Evolutionary conservation across 2,329 filamentous ascomycete species (phyloP), one percentile per base, ranked within the genome.

Genomic region (Colletotrichum sp.): DNA sequence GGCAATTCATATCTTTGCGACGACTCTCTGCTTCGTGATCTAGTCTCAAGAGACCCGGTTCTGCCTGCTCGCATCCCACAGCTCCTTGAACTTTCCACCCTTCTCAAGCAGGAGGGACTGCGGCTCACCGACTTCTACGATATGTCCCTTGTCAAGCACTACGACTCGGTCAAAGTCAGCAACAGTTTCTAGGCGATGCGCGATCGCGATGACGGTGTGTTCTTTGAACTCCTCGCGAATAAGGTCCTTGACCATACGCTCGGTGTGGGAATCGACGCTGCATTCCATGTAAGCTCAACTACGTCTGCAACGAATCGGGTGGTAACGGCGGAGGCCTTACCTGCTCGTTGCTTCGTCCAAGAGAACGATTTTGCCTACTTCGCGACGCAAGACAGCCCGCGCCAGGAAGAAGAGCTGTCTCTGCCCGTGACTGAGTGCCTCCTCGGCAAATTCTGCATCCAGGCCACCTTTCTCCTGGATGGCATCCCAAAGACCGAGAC

Each of bases 171-270:
- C 76, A 36, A 76, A 76, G 75, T 88, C 86, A 32, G 87, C 79
- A 34, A 91, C 86, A 0, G 88, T 90, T 6, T 82, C 80, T 2
- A 87, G 75, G 3, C 83, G 81, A 72, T 87, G 86, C 3, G 83
- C 84, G n/a, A 87, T 82, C 12, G 83, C 82, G 32, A 87, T 81
- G 43, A 94, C 87, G 0, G 92, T 94, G 77, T 90, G 89, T 1
- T 81, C 72, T 12, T 77, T 79, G 68, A 86, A 82, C 61, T 83
- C 80, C 4, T 71, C 73, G 13, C 73, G 64, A 32, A 86, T 80
- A 3, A 85, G 76, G 12, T 79, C 74, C 70, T 82, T 83, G 65
- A 85, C 82, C 16, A 77, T 78, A 32, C 79, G 78, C 67, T 84
- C 82, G 0, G 82, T 84, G 52, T 81, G 80, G 10, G 75, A 73